Evolutionary conservation across 2,329 filamentous ascomycete species (phyloP).

Genomic region (Cladorrhinum sp.): DNA sequence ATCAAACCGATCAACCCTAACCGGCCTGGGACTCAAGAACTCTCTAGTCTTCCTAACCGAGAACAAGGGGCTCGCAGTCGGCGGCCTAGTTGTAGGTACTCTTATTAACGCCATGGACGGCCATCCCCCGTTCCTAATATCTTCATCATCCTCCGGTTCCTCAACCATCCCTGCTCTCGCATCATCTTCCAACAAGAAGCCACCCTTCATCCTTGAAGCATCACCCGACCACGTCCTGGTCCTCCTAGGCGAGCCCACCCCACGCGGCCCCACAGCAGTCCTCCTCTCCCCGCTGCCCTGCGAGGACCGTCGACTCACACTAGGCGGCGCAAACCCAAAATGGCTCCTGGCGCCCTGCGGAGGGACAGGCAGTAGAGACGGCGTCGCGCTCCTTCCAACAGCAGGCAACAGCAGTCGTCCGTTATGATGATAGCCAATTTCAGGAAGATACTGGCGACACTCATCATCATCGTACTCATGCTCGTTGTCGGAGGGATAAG

Average conservation of each 20-base stretch:
- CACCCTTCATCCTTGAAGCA: neutral
- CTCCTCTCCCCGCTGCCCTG: neutral
- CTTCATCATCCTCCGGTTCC: conserved; percentile 2
- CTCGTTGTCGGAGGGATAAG: conserved; percentile 21
- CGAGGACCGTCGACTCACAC: neutral
- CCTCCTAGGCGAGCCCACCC: neutral
- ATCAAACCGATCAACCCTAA: conserved; percentile 20
- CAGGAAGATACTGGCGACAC: neutral
- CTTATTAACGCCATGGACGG: neutral
- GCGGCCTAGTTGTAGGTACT: conserved; percentile 7
- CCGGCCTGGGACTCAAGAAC: conserved; percentile 23
- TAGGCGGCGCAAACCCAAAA: neutral
- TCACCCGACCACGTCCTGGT: neutral
- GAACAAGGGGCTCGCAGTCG: conserved; percentile 16
- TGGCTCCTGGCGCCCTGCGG: conserved; percentile 1
- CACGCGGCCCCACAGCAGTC: neutral
- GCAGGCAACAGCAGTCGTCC: neutral
- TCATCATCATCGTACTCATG: conserved; percentile 1
- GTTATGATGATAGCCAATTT: no score
- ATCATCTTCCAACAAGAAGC: conserved; percentile 8
- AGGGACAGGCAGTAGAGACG: neutral
- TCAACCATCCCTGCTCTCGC: conserved; percentile 11
- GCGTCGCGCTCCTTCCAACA: neutral
- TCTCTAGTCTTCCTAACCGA: conserved; percentile 21
- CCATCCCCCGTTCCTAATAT: neutral